phyloP scores from a whole-genome alignment of 108 stramenopile species.

The Fragilariopsis cylindrus region DNA sequence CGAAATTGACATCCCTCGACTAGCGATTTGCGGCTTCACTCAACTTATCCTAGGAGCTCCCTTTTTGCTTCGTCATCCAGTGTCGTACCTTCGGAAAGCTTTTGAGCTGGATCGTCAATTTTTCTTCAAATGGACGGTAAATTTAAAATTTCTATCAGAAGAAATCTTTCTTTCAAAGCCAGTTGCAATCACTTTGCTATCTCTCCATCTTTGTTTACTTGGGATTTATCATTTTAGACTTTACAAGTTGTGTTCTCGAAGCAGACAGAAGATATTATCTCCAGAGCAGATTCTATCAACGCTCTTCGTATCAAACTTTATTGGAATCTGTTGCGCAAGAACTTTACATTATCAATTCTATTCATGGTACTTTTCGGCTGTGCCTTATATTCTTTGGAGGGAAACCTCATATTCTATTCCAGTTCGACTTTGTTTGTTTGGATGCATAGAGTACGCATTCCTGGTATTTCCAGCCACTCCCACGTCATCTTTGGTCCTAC shows the following conservation, averaged over 20 bases:
- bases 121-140: conserved; percentile 96
- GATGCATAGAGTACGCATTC: conserved; percentile 81
- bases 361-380: conserved; percentile 90
- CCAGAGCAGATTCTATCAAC: conserved; percentile 74
- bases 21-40: conserved; percentile 61
- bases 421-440: conserved; percentile 40
- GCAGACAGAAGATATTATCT: conserved; percentile 22
- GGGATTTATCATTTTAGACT: conserved; percentile 40
- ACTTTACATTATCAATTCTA: conserved; percentile 98
- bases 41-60: conserved; percentile 92
- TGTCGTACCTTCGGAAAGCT: conserved; percentile 89
- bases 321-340: conserved; percentile 93
- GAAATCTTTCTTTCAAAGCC: conserved; percentile 78
- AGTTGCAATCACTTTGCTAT: conserved; percentile 64
- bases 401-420: conserved; percentile 36
- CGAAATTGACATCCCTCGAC: conserved; percentile 42
- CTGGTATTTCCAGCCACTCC: conserved; percentile 92
- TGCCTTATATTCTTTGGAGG: conserved; percentile 80
- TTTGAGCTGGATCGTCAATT: conserved; percentile 98
- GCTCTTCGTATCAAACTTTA: conserved; percentile 90
- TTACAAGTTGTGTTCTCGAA: conserved; percentile 10
- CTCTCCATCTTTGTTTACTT: conserved; percentile 56
- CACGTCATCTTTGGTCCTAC: conserved; percentile 76
- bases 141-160: conserved; percentile 91
- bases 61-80: conserved; percentile 86